These are phyloP conservation scores for Aspergillus phoenicis DNA, from an alignment of 2,329 filamentous ascomycete species.

Conservation along the genomic window DNA sequence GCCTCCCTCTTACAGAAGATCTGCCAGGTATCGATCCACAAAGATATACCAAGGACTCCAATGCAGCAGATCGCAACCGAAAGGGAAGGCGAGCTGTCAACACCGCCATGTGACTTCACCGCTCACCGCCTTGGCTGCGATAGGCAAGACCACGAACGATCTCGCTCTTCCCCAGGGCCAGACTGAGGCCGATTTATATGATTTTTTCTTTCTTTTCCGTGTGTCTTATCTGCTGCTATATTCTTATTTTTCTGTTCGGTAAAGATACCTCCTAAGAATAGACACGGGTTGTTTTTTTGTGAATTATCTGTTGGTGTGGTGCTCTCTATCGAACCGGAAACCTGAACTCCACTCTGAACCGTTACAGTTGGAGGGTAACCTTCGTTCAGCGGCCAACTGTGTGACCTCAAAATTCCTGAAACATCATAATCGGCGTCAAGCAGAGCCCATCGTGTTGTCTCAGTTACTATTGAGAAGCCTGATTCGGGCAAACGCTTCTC, in stretches of 20 bases:
- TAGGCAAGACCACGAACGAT: not conserved
- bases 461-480: constrained; percentile 28
- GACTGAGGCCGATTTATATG: not conserved
- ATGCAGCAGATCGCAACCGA: not conserved
- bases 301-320: constrained; percentile 15
- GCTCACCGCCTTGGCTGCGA: constrained; percentile 23
- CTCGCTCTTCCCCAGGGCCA: not conserved
- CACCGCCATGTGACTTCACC: constrained; percentile 36
- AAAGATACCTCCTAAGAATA: not conserved
- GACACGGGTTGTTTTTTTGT: not conserved
- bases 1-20: not conserved
- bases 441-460: constrained; percentile 34
- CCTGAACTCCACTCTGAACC: constrained; percentile 29
- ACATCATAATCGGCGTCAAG: constrained; percentile 8
- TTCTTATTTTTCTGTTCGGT: not conserved
- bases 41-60: not conserved
- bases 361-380: constrained; percentile 10
- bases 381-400: constrained; percentile 12
- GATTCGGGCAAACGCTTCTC: constrained; percentile 30
- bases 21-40: not conserved
- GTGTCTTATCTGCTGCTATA: not conserved
- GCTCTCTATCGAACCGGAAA: constrained; percentile 30
- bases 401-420: constrained; percentile 11
- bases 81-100: constrained; percentile 20
- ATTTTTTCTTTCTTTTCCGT: not conserved